Percentiles rank a stretch among this genome's conserved stretches.
These are phyloP conservation scores for Ormosia emarginata DNA, from an alignment of 306 rosid species.

Conservation along the genomic window DNA sequence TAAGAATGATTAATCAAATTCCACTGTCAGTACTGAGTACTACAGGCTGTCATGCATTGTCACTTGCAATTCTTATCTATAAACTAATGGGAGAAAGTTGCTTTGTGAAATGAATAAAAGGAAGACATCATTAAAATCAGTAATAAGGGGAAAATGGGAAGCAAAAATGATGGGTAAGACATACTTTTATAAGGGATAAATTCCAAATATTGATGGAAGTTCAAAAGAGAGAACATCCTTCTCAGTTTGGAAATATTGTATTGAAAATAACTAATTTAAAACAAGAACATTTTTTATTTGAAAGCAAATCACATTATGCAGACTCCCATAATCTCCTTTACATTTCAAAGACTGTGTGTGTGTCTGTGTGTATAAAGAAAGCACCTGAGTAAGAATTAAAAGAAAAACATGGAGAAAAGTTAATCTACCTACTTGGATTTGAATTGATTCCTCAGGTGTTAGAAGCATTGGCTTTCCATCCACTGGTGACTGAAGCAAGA, in stretches of 20 bases:
- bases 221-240: neutral
- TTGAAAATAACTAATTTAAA: neutral
- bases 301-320: slow-evolving; percentile 3
- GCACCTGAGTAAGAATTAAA: neutral
- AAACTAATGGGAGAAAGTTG: neutral
- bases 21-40: neutral
- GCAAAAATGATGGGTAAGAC: neutral
- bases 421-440: slow-evolving; percentile 71
- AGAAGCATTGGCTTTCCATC: slow-evolving; percentile 99
- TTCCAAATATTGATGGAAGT: neutral
- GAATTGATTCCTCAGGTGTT: slow-evolving; percentile 95
- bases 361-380: neutral
- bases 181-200: neutral
- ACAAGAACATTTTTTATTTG: slow-evolving; percentile 4
- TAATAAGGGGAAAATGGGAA: neutral
- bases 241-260: neutral
- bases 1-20: neutral
- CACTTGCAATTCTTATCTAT: neutral
- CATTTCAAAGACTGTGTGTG: neutral
- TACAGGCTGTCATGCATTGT: neutral
- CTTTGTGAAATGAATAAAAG: neutral
- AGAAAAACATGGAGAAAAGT: neutral
- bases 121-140: neutral
- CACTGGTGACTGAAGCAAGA: slow-evolving; percentile 72
- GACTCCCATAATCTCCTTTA: neutral